A percentile compares a stretch with the other conserved stretches of the same genome.
Evolutionary conservation across 2,329 filamentous ascomycete genomes (phyloP).

Genomic region (Botrytis medusae): DNA sequence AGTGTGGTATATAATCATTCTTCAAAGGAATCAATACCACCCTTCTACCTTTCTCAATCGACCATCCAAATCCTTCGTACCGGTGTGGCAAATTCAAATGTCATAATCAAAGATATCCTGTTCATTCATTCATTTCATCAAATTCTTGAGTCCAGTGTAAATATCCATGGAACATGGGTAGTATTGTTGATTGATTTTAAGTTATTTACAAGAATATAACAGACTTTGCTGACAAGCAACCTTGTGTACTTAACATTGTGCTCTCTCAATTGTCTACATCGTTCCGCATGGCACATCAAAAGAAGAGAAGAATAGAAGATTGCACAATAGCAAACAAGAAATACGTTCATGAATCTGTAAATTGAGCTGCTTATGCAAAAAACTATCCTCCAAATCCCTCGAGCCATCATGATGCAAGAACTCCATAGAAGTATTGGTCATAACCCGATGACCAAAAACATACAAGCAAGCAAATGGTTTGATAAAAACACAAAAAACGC

Average conservation of each 20-base stretch:
- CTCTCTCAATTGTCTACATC: neutral
- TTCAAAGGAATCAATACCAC: neutral
- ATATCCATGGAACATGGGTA: neutral
- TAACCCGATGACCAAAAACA: conserved; percentile 7
- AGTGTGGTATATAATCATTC: neutral
- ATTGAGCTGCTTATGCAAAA: neutral
- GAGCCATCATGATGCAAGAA: conserved; percentile 10
- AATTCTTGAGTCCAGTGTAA: neutral
- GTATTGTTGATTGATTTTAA: neutral
- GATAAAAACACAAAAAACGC: neutral
- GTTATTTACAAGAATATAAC: neutral
- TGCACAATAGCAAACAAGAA: neutral
- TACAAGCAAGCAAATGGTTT: neutral
- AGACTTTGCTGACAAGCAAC: neutral
- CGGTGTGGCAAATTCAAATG: neutral
- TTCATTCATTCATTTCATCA: neutral
- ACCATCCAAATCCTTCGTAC: neutral
- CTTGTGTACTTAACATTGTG: neutral
- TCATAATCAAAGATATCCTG: neutral
- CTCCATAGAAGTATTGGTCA: neutral
- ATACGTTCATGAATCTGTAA: neutral
- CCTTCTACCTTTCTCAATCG: neutral
- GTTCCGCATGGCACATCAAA: neutral
- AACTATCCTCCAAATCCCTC: neutral
- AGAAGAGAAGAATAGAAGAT: neutral